phyloP scores from a whole-genome alignment of 2,329 filamentous ascomycete species.

The Dothistroma pini region DNA sequence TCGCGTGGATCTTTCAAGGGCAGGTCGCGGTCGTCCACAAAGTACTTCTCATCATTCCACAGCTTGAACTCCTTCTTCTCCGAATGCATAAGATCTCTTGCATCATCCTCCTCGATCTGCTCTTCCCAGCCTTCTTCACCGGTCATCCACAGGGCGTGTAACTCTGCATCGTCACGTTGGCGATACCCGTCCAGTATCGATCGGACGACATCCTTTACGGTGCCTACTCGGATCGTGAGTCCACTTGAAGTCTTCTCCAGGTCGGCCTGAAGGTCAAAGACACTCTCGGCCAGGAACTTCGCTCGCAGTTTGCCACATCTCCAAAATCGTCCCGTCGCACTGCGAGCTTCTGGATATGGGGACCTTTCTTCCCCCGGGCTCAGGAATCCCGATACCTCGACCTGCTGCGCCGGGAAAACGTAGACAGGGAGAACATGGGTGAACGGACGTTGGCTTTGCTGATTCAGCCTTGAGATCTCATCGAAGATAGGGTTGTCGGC shows the following conservation, averaged over 20 bases:
- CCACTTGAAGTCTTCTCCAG: conserved; percentile 59
- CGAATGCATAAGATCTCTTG: conserved; percentile 53
- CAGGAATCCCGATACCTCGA: conserved; percentile 74
- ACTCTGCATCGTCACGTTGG: conserved; percentile 38
- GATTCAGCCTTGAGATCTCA: conserved; percentile 47
- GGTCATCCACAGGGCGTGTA: conserved; percentile 71
- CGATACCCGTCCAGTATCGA: conserved; percentile 52
- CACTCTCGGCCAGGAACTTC: conserved; percentile 67
- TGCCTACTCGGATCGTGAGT: conserved; percentile 62
- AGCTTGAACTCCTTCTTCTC: conserved; percentile 58
- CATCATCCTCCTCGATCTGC: conserved; percentile 56
- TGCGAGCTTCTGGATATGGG: conserved; percentile 67
- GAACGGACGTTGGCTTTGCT: conserved; percentile 43
- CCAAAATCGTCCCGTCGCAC: conserved; percentile 64
- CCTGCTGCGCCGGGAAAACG: conserved; percentile 64
- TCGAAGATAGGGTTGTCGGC: conserved; percentile 72
- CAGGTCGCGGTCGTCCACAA: conserved; percentile 69
- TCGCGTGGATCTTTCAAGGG: conserved; percentile 55
- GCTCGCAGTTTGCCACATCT: conserved; percentile 68
- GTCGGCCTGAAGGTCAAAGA: conserved; percentile 67
- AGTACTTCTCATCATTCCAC: conserved; percentile 74
- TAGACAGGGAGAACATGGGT: conserved; percentile 71
- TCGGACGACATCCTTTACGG: conserved; percentile 55
- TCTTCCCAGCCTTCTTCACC: conserved; percentile 68
- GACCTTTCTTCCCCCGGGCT: conserved; percentile 46